These are phyloP conservation scores for Heritiera littoralis DNA, from an alignment of 345 rosid genomes.

Conservation along the genomic window DNA sequence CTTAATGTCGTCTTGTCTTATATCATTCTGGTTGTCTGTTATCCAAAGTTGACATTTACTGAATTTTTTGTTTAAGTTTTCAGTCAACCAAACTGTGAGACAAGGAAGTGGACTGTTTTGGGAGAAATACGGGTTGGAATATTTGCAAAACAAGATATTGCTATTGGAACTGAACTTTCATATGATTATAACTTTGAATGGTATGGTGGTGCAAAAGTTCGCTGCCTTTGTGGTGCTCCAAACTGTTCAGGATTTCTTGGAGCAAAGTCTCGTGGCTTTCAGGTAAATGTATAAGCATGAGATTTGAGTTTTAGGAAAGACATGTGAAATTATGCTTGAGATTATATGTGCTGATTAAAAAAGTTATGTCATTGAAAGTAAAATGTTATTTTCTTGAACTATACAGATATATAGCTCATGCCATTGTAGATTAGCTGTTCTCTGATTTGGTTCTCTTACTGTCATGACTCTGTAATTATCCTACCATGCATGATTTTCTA, in stretches of 20 bases:
- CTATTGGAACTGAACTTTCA: constrained; percentile 64
- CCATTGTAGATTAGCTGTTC: background rate
- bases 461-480: background rate
- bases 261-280: constrained; percentile 98
- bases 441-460: background rate
- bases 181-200: constrained; percentile 95
- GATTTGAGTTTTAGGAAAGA: constrained; percentile 14
- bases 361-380: background rate
- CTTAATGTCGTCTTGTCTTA: constrained; percentile 3
- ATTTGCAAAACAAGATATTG: constrained; percentile 81
- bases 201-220: constrained; percentile 97
- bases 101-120: constrained; percentile 91
- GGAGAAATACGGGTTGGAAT: constrained; percentile 97
- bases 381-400: background rate
- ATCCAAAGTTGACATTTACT: constrained; percentile 25
- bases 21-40: background rate
- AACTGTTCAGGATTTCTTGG: constrained; percentile 93
- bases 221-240: constrained; percentile 89
- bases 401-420: background rate
- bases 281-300: constrained; percentile 44
- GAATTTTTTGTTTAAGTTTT: constrained; percentile 25
- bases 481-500: background rate
- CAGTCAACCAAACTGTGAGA: constrained; percentile 97
- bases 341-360: constrained; percentile 5
- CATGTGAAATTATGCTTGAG: background rate